Conservation (phyloP, 768 basidiomycete genomes). For the Auriscalpium vulgare region DNA sequence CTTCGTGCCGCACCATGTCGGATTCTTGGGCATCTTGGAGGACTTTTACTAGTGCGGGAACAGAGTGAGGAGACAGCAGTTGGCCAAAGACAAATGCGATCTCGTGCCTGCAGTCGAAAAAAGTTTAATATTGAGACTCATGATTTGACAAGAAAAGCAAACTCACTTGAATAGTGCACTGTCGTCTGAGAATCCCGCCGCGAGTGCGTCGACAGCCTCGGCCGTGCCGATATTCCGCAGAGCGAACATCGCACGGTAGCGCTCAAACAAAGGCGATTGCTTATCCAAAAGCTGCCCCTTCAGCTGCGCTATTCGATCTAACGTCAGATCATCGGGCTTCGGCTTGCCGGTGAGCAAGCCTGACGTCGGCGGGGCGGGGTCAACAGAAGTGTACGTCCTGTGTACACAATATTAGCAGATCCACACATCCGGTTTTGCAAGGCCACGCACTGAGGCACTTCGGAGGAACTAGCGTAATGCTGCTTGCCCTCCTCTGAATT, state of each 20-base stretch:
- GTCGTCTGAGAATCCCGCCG: slow-evolving; percentile 82
- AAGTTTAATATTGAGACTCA: not conserved
- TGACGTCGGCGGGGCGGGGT: slow-evolving; percentile 81
- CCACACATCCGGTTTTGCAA: not conserved
- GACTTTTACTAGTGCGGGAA: slow-evolving; percentile 76
- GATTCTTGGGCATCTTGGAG: slow-evolving; percentile 67
- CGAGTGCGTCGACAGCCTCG: slow-evolving; percentile 83
- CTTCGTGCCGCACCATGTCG: slow-evolving; percentile 98
- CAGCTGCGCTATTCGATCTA: slow-evolving; percentile 44
- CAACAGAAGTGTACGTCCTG: slow-evolving; percentile 75
- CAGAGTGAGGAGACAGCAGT: slow-evolving; percentile 79
- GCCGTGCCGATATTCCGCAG: slow-evolving; percentile 87
- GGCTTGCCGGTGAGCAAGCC: slow-evolving; percentile 47
- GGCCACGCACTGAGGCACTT: slow-evolving; percentile 31
- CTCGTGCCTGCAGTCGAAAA: slow-evolving; percentile 61
- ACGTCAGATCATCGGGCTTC: slow-evolving; percentile 42
- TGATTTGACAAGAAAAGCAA: not conserved
- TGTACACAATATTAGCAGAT: not conserved
- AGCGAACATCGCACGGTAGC: slow-evolving; percentile 98
- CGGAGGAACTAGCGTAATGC: slow-evolving; percentile 29
- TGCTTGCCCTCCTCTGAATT: slow-evolving; percentile 62
- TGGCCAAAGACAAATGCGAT: slow-evolving; percentile 99
- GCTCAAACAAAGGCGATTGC: slow-evolving; percentile 70
- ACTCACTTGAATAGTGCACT: slow-evolving; percentile 89
- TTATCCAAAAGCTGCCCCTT: slow-evolving; percentile 57